Evolutionary conservation across 371 early-diverging fungal genomes (phyloP), one percentile per base, ranked within the genome.

Genomic region (Dinochytrium kinnereticum): DNA sequence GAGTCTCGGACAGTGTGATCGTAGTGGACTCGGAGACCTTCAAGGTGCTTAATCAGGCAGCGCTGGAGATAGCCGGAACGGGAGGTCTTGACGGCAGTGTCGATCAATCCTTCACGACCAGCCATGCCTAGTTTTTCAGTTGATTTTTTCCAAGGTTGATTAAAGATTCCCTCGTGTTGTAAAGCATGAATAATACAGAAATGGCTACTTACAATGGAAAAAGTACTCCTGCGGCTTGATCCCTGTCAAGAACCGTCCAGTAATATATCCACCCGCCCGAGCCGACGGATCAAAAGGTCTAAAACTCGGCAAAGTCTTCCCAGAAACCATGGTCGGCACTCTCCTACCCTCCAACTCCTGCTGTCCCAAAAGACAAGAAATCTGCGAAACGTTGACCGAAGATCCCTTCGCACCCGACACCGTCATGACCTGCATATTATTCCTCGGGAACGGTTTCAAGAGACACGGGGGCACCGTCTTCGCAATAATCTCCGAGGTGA

Each of bases 51-150:
- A 80, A 99, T 96, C 78, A 99, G 90, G 90, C 99, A 99, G 80
- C 99, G 94, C 85, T 99, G 99, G 80, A 99, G 86, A 83, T 99
- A 99, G 53, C 99, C 99, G 13, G 99, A 98, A 80, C 98, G 93
- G 51, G 98, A 94, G 0, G 99, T 99, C 87, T 99, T 99, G 82
- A 99, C 99, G 70, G 99, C 99, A 1, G 99, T 99, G 89, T 99
- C 99, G 77, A 99, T 98, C 31, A 99, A 87, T 77, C 99, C 99
- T 91, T 99, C 99, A 86, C 99, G 96, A 80, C 99, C 99, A 74
- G 99, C 99, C 99, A 99, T 99, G 83, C 97, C 81, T 97, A 94
- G 80, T 92, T 93, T 73, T 69, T 17, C 36, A 51, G 0, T 1
- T 26, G 33, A 19, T 37, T 64, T 15, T 3, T 34, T 15, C 57